Evolutionary conservation across 176 grass and related monocot genomes (phyloP).

Genomic region (Tillandsia leiboldiana): DNA sequence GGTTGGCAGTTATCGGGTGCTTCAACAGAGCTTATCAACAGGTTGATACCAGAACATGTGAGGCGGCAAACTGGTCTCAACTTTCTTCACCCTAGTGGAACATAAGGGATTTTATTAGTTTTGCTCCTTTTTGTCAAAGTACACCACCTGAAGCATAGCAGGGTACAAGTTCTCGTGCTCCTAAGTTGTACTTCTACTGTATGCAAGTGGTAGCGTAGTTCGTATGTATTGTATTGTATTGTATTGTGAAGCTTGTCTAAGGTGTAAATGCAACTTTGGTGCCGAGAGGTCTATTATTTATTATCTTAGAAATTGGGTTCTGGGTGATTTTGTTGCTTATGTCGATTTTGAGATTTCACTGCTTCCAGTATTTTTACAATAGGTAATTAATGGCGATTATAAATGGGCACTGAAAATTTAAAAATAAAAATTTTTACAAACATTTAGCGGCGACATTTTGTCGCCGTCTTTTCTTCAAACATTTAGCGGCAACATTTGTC

Average conservation of each 20-base stretch:
- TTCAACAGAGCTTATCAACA: slow-evolving; percentile 19
- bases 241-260: background rate
- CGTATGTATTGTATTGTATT: background rate
- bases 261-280: background rate
- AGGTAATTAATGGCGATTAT: too few relatives aligned
- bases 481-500: too few relatives aligned
- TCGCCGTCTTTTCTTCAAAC: too few relatives aligned
- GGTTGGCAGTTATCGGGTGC: slow-evolving; percentile 4
- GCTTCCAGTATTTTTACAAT: too few relatives aligned
- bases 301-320: background rate
- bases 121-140: background rate
- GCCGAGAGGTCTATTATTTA: background rate
- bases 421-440: too few relatives aligned
- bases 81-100: background rate
- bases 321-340: background rate
- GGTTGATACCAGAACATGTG: slow-evolving; percentile 10
- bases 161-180: background rate
- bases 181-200: background rate
- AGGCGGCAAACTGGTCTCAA: slow-evolving; percentile 10
- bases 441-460: too few relatives aligned
- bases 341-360: background rate
- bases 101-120: background rate
- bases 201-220: background rate
- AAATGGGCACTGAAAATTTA: too few relatives aligned
- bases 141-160: background rate